Percentiles rank a stretch among this genome's conserved stretches.
Evolutionary conservation across 2,329 filamentous ascomycete genomes (phyloP).

Genomic region (Trichoderma koningii): DNA sequence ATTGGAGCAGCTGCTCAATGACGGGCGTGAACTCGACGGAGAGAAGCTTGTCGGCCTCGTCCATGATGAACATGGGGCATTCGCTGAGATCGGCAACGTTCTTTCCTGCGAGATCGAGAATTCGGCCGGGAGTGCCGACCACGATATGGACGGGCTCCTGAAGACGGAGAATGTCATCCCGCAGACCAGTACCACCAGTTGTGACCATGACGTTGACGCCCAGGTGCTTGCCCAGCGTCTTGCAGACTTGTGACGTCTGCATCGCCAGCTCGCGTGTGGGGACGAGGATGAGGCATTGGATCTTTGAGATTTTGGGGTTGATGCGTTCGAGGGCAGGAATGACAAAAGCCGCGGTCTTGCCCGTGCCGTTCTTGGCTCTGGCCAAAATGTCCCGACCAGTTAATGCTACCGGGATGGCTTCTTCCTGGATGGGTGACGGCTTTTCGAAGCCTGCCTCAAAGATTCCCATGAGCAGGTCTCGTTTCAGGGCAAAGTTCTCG

Average conservation of each 20-base stretch:
- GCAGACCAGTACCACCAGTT: conserved; percentile 90
- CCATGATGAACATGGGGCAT: conserved; percentile 99
- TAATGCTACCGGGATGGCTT: conserved; percentile 94
- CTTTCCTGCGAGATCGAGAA: conserved; percentile 94
- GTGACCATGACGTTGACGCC: conserved; percentile 99
- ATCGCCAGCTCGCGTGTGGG: conserved; percentile 95
- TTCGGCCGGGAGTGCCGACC: conserved; percentile 94
- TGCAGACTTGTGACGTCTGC: conserved; percentile 99
- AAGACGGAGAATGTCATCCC: conserved; percentile 94
- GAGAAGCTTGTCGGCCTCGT: conserved; percentile 96
- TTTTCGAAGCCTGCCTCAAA: conserved; percentile 99
- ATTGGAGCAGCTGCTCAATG: conserved; percentile 92
- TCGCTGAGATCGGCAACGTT: conserved; percentile 93
- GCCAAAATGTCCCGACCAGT: conserved; percentile 94
- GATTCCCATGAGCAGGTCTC: conserved; percentile 96
- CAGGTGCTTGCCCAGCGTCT: conserved; percentile 94
- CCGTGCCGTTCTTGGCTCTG: conserved; percentile 96
- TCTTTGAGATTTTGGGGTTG: conserved; percentile 95
- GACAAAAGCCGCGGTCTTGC: conserved; percentile 97
- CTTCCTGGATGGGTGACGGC: conserved; percentile 98
- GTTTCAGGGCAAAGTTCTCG: conserved; percentile 93
- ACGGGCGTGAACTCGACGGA: conserved; percentile 96
- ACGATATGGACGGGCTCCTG: conserved; percentile 96
- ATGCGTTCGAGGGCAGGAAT: conserved; percentile 94
- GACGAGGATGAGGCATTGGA: conserved; percentile 93